Evolutionary conservation across 1,284 basidiomycete genomes (phyloP).

Genomic region (Ceratobasidium sp.): DNA sequence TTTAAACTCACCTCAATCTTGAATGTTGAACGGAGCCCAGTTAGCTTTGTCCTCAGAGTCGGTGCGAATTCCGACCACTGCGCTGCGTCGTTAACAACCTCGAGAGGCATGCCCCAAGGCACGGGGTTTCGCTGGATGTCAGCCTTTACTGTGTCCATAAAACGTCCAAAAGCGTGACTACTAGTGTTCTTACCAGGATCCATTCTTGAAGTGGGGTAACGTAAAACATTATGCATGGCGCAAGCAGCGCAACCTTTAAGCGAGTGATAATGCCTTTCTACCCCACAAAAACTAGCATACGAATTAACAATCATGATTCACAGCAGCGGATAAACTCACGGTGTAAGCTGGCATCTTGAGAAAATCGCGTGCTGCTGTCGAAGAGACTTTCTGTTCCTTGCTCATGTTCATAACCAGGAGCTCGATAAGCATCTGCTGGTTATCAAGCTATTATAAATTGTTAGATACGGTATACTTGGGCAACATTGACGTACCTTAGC

Average conservation of each 20-base stretch:
- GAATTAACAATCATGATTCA: background rate
- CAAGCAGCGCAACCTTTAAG: background rate
- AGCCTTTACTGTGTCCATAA: background rate
- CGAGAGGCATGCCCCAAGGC: background rate
- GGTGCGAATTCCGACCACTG: background rate
- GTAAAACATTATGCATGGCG: background rate
- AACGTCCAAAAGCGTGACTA: background rate
- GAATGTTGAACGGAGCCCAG: background rate
- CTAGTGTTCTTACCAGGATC: background rate
- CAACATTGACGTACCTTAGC: background rate
- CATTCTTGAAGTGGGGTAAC: constrained; percentile 3
- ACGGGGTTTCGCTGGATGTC: background rate
- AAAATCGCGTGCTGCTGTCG: background rate
- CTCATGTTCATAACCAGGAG: background rate
- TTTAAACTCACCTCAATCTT: background rate
- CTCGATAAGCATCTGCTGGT: background rate
- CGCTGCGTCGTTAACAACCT: background rate
- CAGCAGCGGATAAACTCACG: background rate
- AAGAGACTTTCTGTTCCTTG: background rate
- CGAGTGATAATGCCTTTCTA: background rate
- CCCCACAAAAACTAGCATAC: background rate
- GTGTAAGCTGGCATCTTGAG: background rate
- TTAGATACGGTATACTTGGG: background rate
- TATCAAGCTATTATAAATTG: constrained; percentile 6
- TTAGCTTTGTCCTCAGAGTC: background rate